Evolutionary conservation across 2,329 filamentous ascomycete species (phyloP), one percentile per base, ranked within the genome.

Genomic region (Epichloe elymi): DNA sequence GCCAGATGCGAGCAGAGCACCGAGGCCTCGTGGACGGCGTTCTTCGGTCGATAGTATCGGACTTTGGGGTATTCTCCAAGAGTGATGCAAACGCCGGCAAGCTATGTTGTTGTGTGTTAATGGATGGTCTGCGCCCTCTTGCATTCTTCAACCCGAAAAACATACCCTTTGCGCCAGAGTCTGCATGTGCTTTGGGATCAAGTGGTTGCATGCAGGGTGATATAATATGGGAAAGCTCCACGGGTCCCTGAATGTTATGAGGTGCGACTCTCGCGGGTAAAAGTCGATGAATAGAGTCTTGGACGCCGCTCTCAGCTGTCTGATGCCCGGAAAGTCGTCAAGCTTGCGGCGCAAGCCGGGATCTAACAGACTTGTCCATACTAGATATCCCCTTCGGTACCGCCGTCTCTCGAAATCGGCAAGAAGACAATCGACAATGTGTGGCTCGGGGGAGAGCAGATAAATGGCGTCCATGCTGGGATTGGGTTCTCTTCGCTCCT

Each of bases 401-500:
- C 88, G 82, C 58, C 81, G 79, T 60, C 84, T 80, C 62, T 95
- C 88, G 55, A 97, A 85, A 66, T 98, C 93, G 62, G 90, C 88
- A 70, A 97, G 82, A 45, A 98, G 74, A 65, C 90, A 96, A 61
- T 97, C 91, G 61, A 97, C 85, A 56, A 95, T 88, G 65, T 95
- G 86, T 6, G 88, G 75, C 60, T 87, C 79, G 8, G 93, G 23
- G 87, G 90, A 86, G 52, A 98, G 77, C 54, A 98, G 75, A 71
- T 97, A 98, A 58, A 98, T 82, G 60, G 89, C 93, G 68, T 97
- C 93, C 82, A 95, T 95, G 59, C 88, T 85, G 51, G 83, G 82
- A 65, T 95, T 95, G 64, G 79, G 76, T 46, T 85, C 83, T 63
- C 93, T 82, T 60, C 82, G 83, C 55, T 93, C 82, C 73, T 96